These are phyloP conservation scores for Spinellus fusiger DNA, from an alignment of 192 early-diverging fungal species.

Conservation along the genomic window DNA sequence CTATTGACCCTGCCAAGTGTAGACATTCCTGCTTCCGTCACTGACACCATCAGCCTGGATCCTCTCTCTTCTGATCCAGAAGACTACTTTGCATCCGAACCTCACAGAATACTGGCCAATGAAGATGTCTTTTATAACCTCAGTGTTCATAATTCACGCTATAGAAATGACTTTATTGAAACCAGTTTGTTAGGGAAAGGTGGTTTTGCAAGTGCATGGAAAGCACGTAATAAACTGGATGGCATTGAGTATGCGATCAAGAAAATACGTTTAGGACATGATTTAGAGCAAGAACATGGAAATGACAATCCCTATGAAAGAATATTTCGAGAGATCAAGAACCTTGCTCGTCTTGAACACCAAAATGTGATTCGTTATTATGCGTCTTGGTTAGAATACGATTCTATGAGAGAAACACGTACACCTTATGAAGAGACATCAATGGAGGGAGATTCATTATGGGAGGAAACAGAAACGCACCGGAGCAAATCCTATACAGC, in stretches of 20 bases:
- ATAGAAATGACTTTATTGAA: conserved; percentile 80
- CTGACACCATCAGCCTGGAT: neutral
- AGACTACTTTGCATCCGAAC: neutral
- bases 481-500: neutral
- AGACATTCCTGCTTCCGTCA: neutral
- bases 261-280: conserved; percentile 59
- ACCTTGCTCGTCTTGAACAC: conserved; percentile 79
- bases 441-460: conserved; percentile 23
- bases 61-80: neutral
- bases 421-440: no score
- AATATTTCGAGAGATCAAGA: conserved; percentile 89
- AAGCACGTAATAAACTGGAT: conserved; percentile 84
- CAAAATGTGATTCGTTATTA: conserved; percentile 92
- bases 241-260: conserved; percentile 91
- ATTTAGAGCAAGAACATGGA: conserved; percentile 17
- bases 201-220: conserved; percentile 85
- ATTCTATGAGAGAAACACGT: no score
- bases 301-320: conserved; percentile 47
- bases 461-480: neutral
- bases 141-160: conserved; percentile 59
- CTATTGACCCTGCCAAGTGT: neutral
- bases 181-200: conserved; percentile 77
- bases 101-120: neutral
- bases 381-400: conserved; percentile 84
- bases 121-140: conserved; percentile 13